Evolutionary conservation across 1,284 basidiomycete species (phyloP).

Genomic region (Papiliotrema fonsecae): DNA sequence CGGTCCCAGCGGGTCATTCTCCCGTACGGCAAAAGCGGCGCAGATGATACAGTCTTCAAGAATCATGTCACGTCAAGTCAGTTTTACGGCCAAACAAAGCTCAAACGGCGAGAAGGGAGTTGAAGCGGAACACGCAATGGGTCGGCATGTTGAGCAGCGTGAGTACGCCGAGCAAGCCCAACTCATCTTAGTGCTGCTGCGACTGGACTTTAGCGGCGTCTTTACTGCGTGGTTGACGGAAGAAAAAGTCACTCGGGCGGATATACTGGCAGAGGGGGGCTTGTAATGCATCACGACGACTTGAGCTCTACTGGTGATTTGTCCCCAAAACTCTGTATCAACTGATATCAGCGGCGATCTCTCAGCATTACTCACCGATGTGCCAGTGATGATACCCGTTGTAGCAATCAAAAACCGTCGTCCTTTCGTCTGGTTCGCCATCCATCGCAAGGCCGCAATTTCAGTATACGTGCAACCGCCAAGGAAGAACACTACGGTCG

Average conservation of each 20-base stretch:
- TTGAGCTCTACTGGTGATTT: slow-evolving; percentile 22
- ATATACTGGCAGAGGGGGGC: slow-evolving; percentile 25
- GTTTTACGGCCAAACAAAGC: slow-evolving; percentile 7
- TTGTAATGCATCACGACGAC: slow-evolving; percentile 4
- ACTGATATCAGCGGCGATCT: slow-evolving; percentile 1
- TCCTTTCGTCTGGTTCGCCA: slow-evolving; percentile 75
- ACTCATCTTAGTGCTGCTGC: slow-evolving; percentile 56
- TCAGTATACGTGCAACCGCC: slow-evolving; percentile 98
- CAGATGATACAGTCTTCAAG: slow-evolving; percentile 18
- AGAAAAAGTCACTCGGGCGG: slow-evolving; percentile 13
- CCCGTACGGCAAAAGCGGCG: slow-evolving; percentile 14
- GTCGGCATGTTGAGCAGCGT: slow-evolving; percentile 72
- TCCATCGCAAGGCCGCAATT: slow-evolving; percentile 89
- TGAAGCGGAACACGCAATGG: slow-evolving; percentile 55
- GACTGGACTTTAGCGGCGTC: slow-evolving; percentile 78
- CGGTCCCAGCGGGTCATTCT: slow-evolving; percentile 17
- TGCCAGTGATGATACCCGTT: slow-evolving; percentile 77
- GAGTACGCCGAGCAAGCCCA: slow-evolving; percentile 6
- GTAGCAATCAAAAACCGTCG: slow-evolving; percentile 77
- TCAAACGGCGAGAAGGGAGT: slow-evolving; percentile 42
- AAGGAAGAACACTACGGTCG: slow-evolving; percentile 94
- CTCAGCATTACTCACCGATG: slow-evolving; percentile 20
- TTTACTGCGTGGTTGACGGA: slow-evolving; percentile 56
- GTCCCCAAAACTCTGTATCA: slow-evolving; percentile 33
- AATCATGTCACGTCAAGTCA: slow-evolving; percentile 20